phyloP scores from a whole-genome alignment of 2,329 filamentous ascomycete genomes.

The Diaporthe nobilis region DNA sequence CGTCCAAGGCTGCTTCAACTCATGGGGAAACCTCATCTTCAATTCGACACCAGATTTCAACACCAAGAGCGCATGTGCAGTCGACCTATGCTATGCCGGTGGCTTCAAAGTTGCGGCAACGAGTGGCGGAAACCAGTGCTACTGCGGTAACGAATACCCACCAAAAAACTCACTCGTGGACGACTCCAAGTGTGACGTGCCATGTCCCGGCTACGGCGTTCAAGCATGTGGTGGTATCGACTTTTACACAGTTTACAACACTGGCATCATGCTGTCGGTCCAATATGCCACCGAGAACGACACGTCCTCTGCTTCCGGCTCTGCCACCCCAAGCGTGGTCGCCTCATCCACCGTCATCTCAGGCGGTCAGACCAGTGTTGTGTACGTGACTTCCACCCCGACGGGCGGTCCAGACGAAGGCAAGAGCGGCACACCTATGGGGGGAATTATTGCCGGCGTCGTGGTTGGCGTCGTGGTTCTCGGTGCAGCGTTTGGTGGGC shows the following conservation, averaged over 20 bases:
- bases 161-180: conserved; percentile 66
- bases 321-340: conserved; percentile 39
- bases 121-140: conserved; percentile 74
- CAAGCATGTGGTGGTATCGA: conserved; percentile 76
- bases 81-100: conserved; percentile 55
- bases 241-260: conserved; percentile 66
- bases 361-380: conserved; percentile 44
- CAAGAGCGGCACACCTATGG: conserved; percentile 72
- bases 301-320: conserved; percentile 53
- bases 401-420: conserved; percentile 45
- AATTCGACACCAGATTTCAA: conserved; percentile 50
- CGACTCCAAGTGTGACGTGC: conserved; percentile 72
- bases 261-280: conserved; percentile 60
- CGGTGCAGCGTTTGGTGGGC: conserved; percentile 75
- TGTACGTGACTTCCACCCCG: conserved; percentile 47
- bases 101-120: conserved; percentile 73
- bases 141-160: conserved; percentile 80
- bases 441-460: conserved; percentile 87
- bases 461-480: conserved; percentile 85
- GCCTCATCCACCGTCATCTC: conserved; percentile 39
- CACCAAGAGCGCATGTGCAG: conserved; percentile 59
- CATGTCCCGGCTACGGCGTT: conserved; percentile 73
- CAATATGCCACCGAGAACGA: conserved; percentile 49
- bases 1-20: conserved; percentile 67
- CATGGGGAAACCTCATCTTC: conserved; percentile 55